Conservation (phyloP, 352 stramenopile genomes). For the Globisporangium barbulae region DNA sequence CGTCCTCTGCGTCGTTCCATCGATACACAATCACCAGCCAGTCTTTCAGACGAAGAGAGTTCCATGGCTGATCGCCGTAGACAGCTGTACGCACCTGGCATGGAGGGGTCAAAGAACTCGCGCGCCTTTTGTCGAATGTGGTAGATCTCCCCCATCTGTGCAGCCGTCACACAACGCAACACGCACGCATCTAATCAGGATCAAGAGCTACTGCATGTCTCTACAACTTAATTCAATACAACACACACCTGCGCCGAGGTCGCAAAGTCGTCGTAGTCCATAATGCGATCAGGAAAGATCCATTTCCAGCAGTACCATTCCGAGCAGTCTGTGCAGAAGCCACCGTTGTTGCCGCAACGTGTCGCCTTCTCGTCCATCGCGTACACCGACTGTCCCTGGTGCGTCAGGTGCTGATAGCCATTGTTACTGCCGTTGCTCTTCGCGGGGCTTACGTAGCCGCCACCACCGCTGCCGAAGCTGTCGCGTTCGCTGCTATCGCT, state of each 20-base stretch:
- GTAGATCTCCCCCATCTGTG: constrained; percentile 57
- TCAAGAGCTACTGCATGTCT: not conserved
- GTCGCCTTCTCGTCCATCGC: constrained; percentile 1
- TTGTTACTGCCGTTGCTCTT: constrained; percentile 4
- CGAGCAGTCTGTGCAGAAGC: constrained; percentile 21
- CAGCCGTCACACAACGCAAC: not conserved
- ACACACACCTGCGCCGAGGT: constrained; percentile 41
- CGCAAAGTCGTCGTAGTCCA: constrained; percentile 67
- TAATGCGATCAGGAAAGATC: constrained; percentile 49
- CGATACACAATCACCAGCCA: not conserved
- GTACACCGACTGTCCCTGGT: constrained; percentile 5
- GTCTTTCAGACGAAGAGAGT: not conserved
- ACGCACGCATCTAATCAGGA: not conserved
- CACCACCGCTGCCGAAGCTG: constrained; percentile 17
- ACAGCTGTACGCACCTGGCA: constrained; percentile 28
- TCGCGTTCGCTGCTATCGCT: constrained; percentile 20
- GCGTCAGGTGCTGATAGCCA: constrained; percentile 7
- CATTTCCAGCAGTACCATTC: constrained; percentile 63
- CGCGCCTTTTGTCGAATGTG: constrained; percentile 51
- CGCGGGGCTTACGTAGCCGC: constrained; percentile 6
- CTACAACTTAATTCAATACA: too few relatives aligned
- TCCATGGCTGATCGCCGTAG: too few relatives aligned
- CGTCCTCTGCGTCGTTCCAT: constrained; percentile 35
- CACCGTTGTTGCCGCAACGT: constrained; percentile 11
- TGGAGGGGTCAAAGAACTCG: constrained; percentile 48